Evolutionary conservation across 2,329 filamentous ascomycete genomes (phyloP).

Genomic region (Verticillium nonalfalfae): DNA sequence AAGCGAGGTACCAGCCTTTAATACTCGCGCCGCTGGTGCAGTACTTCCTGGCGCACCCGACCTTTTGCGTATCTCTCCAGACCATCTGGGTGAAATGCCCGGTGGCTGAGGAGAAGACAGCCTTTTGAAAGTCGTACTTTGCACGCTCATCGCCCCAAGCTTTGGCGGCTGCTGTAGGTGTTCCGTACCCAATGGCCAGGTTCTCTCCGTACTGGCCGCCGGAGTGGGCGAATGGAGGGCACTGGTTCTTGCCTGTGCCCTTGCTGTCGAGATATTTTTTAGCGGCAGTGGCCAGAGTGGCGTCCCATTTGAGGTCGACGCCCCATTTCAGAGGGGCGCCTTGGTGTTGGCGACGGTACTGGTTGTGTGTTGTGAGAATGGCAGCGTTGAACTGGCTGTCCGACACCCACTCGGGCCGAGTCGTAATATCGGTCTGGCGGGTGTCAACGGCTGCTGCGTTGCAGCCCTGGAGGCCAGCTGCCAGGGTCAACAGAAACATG

Average conservation of each 20-base stretch:
- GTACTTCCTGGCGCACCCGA: conserved; percentile 46
- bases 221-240: not conserved
- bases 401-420: conserved; percentile 22
- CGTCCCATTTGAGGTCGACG: conserved; percentile 55
- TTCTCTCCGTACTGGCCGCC: not conserved
- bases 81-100: conserved; percentile 56
- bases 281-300: conserved; percentile 51
- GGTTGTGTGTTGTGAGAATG: conserved; percentile 61
- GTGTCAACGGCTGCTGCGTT: not conserved
- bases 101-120: conserved; percentile 42
- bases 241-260: not conserved
- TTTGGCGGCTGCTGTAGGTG: conserved; percentile 24
- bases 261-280: conserved; percentile 34
- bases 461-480: not conserved
- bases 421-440: not conserved
- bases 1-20: conserved; percentile 58
- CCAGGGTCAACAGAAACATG: not conserved
- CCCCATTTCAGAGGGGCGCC: conserved; percentile 55
- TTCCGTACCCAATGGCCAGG: not conserved
- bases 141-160: conserved; percentile 48
- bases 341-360: conserved; percentile 57
- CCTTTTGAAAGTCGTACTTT: conserved; percentile 42
- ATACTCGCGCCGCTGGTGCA: conserved; percentile 18
- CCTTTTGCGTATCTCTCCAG: conserved; percentile 44
- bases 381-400: conserved; percentile 37